A percentile compares a stretch with the other conserved stretches of the same genome.
phyloP scores from a whole-genome alignment of 495 filamentous ascomycete genomes.

The Chlorociboria aeruginascens region DNA sequence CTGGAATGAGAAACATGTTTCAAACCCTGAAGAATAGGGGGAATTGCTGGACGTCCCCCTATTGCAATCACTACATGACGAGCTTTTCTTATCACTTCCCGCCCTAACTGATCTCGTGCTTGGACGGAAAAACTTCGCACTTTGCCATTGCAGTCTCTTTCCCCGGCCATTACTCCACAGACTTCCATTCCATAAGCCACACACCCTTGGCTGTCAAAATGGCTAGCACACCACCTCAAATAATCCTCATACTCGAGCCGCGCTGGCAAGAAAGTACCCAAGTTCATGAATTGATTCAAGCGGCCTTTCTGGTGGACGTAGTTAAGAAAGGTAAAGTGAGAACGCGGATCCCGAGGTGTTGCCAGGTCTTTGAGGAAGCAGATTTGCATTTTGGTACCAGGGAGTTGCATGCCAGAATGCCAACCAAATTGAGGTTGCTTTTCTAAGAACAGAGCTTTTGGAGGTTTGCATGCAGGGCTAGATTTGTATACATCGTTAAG shows the following conservation, averaged over 20 bases:
- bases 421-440: constrained; percentile 74
- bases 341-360: constrained; percentile 74
- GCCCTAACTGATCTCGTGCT: constrained; percentile 27
- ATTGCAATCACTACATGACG: constrained; percentile 79
- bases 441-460: constrained; percentile 76
- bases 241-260: constrained; percentile 92
- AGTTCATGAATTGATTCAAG: constrained; percentile 79
- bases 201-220: constrained; percentile 65
- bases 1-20: constrained; percentile 74
- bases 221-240: constrained; percentile 78
- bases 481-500: constrained; percentile 54
- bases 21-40: constrained; percentile 21
- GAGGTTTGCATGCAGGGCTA: constrained; percentile 20
- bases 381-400: constrained; percentile 92
- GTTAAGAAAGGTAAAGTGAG: constrained; percentile 90
- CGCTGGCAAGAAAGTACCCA: constrained; percentile 77
- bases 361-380: constrained; percentile 96
- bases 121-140: constrained; percentile 38
- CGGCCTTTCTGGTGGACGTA: constrained; percentile 72
- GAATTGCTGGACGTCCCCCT: constrained; percentile 72
- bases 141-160: constrained; percentile 30
- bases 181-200: constrained; percentile 75
- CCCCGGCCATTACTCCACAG: constrained; percentile 35
- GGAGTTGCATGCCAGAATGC: constrained; percentile 92
- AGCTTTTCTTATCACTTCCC: constrained; percentile 31